phyloP scores from a whole-genome alignment of 768 basidiomycete species.

The Trametes cinnabarina region DNA sequence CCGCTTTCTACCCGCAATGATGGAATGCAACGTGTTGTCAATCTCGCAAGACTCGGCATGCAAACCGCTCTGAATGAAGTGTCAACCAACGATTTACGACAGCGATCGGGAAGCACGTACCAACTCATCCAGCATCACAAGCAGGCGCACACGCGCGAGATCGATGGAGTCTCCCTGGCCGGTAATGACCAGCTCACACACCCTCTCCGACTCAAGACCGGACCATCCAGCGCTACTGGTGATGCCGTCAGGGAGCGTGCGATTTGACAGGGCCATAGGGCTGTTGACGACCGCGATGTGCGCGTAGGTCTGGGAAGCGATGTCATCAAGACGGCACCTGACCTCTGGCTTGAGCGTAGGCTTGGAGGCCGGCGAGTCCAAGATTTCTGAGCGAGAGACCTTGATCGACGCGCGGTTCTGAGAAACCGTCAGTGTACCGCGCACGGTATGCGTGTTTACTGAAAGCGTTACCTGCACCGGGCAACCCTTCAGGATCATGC shows the following conservation, averaged over 20 bases:
- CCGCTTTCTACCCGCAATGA: conserved; percentile 88
- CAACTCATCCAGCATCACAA: conserved; percentile 94
- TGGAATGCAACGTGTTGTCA: conserved; percentile 90
- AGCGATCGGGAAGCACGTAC: conserved; percentile 45
- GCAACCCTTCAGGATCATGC: conserved; percentile 85
- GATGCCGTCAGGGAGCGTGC: conserved; percentile 75
- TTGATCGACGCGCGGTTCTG: conserved; percentile 86
- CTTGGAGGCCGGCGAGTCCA: conserved; percentile 79
- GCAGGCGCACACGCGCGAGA: conserved; percentile 81
- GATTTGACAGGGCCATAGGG: conserved; percentile 67
- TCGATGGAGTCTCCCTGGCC: conserved; percentile 89
- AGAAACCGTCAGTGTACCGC: not conserved
- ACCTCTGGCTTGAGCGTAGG: conserved; percentile 81
- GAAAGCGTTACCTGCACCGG: conserved; percentile 68
- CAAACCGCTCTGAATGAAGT: conserved; percentile 66
- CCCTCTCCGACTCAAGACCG: conserved; percentile 90
- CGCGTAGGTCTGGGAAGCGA: conserved; percentile 88
- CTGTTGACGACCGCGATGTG: conserved; percentile 94
- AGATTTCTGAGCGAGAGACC: conserved; percentile 88
- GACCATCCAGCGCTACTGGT: conserved; percentile 78
- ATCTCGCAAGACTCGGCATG: conserved; percentile 91
- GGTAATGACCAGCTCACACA: conserved; percentile 90
- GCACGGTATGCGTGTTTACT: not conserved
- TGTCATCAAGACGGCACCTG: conserved; percentile 84
- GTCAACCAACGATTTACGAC: conserved; percentile 9